Percentiles rank a stretch among this genome's conserved stretches.
Conservation (phyloP, 306 rosid genomes). For the Morella rubra region DNA sequence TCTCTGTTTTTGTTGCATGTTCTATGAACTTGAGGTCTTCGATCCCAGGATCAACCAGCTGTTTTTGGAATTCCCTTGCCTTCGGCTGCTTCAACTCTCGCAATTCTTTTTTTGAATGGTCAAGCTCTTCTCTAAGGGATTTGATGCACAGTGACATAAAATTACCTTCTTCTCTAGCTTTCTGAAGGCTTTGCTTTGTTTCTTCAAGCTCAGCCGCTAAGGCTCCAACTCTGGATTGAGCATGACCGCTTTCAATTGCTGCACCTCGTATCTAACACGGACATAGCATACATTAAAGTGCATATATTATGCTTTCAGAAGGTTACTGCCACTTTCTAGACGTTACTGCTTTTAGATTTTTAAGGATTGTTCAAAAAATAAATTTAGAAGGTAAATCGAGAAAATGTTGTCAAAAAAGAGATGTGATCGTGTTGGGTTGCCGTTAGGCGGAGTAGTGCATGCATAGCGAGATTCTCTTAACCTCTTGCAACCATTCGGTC, state of each 20-base stretch:
- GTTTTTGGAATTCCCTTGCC: slow-evolving; percentile 41
- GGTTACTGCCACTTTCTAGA: not conserved
- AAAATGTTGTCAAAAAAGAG: too few species aligned
- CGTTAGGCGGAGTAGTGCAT: too few species aligned
- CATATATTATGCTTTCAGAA: not conserved
- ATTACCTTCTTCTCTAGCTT: slow-evolving; percentile 64
- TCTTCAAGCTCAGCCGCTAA: slow-evolving; percentile 59
- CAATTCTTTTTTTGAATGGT: slow-evolving; percentile 59
- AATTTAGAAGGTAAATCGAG: too few species aligned
- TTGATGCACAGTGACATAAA: slow-evolving; percentile 43
- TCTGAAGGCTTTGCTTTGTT: slow-evolving; percentile 55
- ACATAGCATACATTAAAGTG: not conserved
- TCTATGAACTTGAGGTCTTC: slow-evolving; percentile 68
- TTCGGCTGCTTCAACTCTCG: slow-evolving; percentile 40
- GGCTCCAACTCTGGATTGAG: slow-evolving; percentile 40
- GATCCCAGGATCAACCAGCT: slow-evolving; percentile 43
- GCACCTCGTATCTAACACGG: slow-evolving; percentile 43
- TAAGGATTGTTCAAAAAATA: too few species aligned
- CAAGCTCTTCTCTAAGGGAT: slow-evolving; percentile 65
- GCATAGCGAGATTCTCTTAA: too few species aligned
- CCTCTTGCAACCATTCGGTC: too few species aligned
- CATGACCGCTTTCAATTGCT: slow-evolving; percentile 37
- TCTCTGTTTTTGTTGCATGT: slow-evolving; percentile 36
- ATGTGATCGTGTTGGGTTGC: too few species aligned
- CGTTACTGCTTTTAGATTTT: too few species aligned